Base-by-base conservation (phyloP, 352 stramenopile genomes). In the Paralagenidium karlingii region DNA sequence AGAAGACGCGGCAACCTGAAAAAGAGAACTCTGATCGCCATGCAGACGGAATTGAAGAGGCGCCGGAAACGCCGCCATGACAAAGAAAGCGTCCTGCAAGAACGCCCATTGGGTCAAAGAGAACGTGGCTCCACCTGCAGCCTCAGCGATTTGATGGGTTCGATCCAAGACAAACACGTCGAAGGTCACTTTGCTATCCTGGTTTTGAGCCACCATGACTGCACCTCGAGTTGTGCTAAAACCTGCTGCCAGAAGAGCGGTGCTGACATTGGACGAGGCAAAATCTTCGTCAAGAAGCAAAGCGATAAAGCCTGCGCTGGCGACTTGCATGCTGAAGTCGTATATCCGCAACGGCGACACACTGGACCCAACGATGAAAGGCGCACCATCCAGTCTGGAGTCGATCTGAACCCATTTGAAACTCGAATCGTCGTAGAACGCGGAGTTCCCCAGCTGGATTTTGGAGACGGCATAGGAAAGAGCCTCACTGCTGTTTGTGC, bases 361-460 rank as follows among this genome's bases (percentile, higher is more conserved):
- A 8, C 40, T 47, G 16, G 26, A 39, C 1, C 39, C 38, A 8
- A 20, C 42, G 24, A 62, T 24, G 9, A 58, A 15, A 36, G 47
- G 55, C 1, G 34, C 48, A 15, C 16, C 2, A 2, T 2, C 13
- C 8, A 53, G 29, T 0, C 31, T 5, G 0, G 47, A 24, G 1
- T 47, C 48, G n/a, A 62, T 32, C 15, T 25, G 10, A 1, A 51
- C 30, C 53, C 53, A 62, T 24, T 49, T 40, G 9, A 40, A 24
- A 19, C 15, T 19, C 18, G 20, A 7, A 1, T 10, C 8, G 29
- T 39, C 53, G 1, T 33, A 48, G 18, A 59, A 63, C 24, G 58
- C 24, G 28, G 16, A 20, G 27, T 11, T 16, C 33, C 40, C 27
- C 3, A 18, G 20, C 18, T 34, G 27, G 0, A 46, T 4, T 11